Conservation (phyloP, 345 rosid genomes). For the Populus ilicifolia region DNA sequence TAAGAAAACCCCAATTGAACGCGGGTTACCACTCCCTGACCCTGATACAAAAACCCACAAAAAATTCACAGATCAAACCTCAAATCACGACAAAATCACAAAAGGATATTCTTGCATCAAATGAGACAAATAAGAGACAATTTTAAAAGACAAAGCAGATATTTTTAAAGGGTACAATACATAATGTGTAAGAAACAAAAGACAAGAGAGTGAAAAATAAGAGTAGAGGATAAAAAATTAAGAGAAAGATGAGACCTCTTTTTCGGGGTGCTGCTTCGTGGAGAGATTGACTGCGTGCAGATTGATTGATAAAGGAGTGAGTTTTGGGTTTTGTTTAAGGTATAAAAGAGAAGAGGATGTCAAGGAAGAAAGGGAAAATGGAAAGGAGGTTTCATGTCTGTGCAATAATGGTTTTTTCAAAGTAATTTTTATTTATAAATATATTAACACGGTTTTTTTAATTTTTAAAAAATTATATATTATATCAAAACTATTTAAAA, state of each 20-base stretch:
- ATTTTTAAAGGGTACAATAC: neutral
- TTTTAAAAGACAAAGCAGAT: neutral
- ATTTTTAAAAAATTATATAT: too few relatives aligned
- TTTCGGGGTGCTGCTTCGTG: neutral
- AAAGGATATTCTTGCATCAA: neutral
- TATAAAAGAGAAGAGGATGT: neutral
- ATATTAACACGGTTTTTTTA: too few relatives aligned
- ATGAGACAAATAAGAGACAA: neutral
- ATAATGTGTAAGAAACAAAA: neutral
- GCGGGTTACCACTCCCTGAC: neutral
- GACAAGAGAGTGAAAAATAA: neutral
- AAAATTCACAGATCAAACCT: neutral
- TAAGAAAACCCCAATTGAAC: neutral
- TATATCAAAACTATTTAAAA: too few relatives aligned
- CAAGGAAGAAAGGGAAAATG: neutral
- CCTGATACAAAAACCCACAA: neutral
- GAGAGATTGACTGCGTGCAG: neutral
- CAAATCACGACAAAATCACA: neutral
- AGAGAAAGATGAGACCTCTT: neutral
- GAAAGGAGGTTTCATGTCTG: too few relatives aligned
- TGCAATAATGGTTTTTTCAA: too few relatives aligned
- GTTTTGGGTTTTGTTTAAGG: neutral
- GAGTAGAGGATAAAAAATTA: neutral
- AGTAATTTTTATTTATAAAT: too few relatives aligned
- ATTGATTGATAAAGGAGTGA: neutral